Evolutionary conservation across 192 early-diverging fungal species (phyloP).

Genomic region (Gaertneriomyces sp.): DNA sequence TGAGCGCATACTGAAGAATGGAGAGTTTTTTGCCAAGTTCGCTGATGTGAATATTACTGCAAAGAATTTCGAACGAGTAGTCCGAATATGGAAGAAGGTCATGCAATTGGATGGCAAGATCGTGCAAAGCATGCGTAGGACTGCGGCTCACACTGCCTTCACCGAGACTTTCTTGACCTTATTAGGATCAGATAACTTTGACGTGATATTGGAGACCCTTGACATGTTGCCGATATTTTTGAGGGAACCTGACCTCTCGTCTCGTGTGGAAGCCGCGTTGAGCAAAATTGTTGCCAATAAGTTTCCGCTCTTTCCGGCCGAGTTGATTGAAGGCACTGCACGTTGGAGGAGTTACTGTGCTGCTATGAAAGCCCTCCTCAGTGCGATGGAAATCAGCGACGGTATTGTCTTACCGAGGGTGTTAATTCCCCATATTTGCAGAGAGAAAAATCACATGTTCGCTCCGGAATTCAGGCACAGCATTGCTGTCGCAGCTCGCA

Average conservation of each 20-base stretch:
- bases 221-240: slow-evolving; percentile 8
- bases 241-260: slow-evolving; percentile 24
- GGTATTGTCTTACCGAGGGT: slow-evolving; percentile 46
- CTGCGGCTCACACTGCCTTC: not conserved
- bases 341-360: slow-evolving; percentile 49
- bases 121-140: not conserved
- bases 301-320: slow-evolving; percentile 39
- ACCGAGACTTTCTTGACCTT: not conserved
- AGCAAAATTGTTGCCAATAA: slow-evolving; percentile 44
- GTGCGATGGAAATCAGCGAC: slow-evolving; percentile 36
- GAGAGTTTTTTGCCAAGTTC: no score
- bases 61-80: no score
- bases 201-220: slow-evolving; percentile 2
- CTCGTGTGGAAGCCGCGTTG: slow-evolving; percentile 42
- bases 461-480: slow-evolving; percentile 15
- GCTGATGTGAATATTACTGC: no score
- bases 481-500: not conserved
- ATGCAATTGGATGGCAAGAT: slow-evolving; percentile 1
- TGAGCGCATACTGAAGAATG: no score
- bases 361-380: slow-evolving; percentile 52
- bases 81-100: not conserved
- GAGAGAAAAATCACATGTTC: slow-evolving; percentile 48
- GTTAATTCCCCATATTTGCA: slow-evolving; percentile 51
- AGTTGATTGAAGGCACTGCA: slow-evolving; percentile 10
- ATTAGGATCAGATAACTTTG: not conserved